Evolutionary conservation across 768 basidiomycete genomes (phyloP).

Genomic region (Xerocomellus chrysenteron): DNA sequence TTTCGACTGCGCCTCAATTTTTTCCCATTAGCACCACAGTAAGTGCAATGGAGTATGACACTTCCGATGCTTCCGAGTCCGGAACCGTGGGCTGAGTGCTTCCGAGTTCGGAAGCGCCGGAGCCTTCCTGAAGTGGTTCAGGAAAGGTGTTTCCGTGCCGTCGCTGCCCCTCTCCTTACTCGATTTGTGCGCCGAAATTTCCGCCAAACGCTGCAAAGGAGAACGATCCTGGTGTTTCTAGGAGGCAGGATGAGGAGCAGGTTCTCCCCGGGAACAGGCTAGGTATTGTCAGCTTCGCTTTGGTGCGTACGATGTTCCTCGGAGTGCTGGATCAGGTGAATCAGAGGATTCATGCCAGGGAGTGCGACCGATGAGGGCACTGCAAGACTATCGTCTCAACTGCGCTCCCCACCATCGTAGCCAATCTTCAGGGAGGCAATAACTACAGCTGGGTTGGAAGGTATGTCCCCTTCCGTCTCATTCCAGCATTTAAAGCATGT

Average conservation of each 20-base stretch:
- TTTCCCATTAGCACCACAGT: no score
- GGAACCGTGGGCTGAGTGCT: no score
- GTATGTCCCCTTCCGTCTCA: conserved; percentile 32
- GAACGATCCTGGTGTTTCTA: conserved; percentile 43
- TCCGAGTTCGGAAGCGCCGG: no score
- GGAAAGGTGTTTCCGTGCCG: no score
- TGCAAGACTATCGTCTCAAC: conserved; percentile 62
- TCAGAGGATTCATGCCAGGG: background rate
- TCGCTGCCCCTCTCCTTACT: no score
- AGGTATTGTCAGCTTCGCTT: conserved; percentile 22
- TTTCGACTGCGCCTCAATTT: no score
- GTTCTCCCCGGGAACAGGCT: conserved; percentile 39
- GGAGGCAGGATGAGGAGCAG: conserved; percentile 53
- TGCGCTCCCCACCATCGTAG: conserved; percentile 68
- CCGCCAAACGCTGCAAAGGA: no score
- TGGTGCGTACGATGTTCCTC: conserved; percentile 27
- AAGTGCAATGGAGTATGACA: no score
- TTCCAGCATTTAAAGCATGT: conserved; percentile 3
- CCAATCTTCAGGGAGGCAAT: conserved; percentile 55
- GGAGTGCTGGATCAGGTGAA: conserved; percentile 58
- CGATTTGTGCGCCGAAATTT: no score
- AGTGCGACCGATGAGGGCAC: background rate
- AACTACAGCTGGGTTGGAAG: conserved; percentile 74
- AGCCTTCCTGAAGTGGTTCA: no score
- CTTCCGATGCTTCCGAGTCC: no score